Evolutionary conservation across 169 alveolate species (phyloP).

Genomic region (Amoebophrya sp.): DNA sequence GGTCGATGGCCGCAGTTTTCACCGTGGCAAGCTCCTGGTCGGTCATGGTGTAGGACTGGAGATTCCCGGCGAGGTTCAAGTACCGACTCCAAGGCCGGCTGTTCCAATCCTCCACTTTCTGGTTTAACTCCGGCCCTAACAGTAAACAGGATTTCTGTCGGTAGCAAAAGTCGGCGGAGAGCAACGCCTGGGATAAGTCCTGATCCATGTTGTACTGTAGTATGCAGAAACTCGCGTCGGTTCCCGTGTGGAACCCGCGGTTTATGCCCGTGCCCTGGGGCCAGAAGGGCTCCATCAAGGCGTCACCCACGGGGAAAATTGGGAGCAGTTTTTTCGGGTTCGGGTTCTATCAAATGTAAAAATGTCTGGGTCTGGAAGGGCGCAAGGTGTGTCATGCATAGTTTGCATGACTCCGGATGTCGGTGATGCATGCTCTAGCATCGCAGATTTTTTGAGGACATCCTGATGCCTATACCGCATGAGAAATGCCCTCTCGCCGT

Average conservation of each 20-base stretch:
- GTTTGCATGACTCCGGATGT: too few relatives aligned
- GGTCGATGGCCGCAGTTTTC: background rate
- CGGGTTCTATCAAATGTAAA: too few relatives aligned
- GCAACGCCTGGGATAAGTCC: background rate
- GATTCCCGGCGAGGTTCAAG: background rate
- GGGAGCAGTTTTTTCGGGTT: too few relatives aligned
- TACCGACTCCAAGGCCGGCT: background rate
- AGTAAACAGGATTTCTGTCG: background rate
- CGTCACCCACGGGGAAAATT: background rate
- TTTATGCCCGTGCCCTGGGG: background rate
- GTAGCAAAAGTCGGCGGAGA: background rate
- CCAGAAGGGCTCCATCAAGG: background rate
- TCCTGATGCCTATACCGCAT: too few relatives aligned
- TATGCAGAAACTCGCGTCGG: background rate
- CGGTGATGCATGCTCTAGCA: too few relatives aligned
- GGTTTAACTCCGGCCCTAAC: background rate
- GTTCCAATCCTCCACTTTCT: background rate
- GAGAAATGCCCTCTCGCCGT: too few relatives aligned
- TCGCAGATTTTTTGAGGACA: too few relatives aligned
- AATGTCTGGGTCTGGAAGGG: too few relatives aligned
- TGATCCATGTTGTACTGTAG: too few relatives aligned
- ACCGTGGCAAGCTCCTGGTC: background rate
- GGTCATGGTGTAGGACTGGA: background rate
- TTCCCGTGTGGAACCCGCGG: background rate
- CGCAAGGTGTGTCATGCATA: too few relatives aligned